Conservation (phyloP, 2,329 filamentous ascomycete species). For the Sphaerulina populicola region DNA sequence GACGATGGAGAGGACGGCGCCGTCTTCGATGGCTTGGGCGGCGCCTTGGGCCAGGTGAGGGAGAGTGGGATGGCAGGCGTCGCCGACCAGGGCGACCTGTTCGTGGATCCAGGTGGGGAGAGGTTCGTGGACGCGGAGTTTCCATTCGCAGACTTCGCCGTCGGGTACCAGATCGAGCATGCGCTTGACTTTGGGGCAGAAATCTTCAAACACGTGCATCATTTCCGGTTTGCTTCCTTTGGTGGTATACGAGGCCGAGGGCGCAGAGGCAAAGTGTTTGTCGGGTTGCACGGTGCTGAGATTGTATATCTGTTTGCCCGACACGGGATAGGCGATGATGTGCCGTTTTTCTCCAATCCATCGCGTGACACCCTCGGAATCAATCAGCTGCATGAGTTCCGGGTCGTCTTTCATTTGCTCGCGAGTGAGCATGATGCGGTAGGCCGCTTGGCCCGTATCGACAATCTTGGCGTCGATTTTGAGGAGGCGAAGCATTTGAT, state of each 20-base stretch:
- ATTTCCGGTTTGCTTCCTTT: constrained; percentile 53
- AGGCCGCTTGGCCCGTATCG: constrained; percentile 68
- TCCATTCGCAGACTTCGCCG: constrained; percentile 61
- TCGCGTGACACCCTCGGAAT: constrained; percentile 58
- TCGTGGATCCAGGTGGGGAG: constrained; percentile 54
- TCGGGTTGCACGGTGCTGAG: constrained; percentile 56
- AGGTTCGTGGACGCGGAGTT: constrained; percentile 53
- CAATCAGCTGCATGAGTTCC: constrained; percentile 58
- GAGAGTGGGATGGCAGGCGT: constrained; percentile 56
- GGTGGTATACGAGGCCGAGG: constrained; percentile 55
- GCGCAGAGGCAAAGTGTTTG: constrained; percentile 50
- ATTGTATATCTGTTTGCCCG: constrained; percentile 59
- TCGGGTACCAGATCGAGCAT: constrained; percentile 55
- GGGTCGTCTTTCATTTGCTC: constrained; percentile 59
- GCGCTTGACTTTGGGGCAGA: constrained; percentile 52
- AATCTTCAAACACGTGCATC: constrained; percentile 52
- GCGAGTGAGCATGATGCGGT: constrained; percentile 67
- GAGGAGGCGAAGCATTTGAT: constrained; percentile 48
- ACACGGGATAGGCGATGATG: constrained; percentile 70
- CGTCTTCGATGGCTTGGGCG: constrained; percentile 58
- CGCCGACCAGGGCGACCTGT: constrained; percentile 48
- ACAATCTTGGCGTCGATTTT: constrained; percentile 49
- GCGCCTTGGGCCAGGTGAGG: constrained; percentile 58
- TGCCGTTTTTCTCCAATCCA: constrained; percentile 71
- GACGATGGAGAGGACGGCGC: constrained; percentile 48